These are phyloP conservation scores for Pontederia crassipes DNA, from an alignment of 176 grass and related monocot species.

Conservation along the genomic window DNA sequence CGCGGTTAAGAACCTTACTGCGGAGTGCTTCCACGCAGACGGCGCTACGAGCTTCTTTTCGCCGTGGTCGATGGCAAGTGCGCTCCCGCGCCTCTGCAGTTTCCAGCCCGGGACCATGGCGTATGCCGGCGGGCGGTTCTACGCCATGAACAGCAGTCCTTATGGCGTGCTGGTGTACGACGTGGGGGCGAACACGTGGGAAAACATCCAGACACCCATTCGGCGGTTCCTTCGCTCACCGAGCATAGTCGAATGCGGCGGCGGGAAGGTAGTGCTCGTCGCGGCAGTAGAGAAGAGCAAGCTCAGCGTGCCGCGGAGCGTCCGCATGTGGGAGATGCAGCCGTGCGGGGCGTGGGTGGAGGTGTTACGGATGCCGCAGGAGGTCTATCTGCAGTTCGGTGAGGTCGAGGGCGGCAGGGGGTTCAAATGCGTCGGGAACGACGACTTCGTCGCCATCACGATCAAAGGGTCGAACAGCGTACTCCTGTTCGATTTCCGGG, in stretches of 20 bases:
- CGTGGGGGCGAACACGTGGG: constrained; percentile 57
- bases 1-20: constrained; percentile 89
- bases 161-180: constrained; percentile 68
- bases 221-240: constrained; percentile 73
- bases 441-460: constrained; percentile 51
- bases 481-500: constrained; percentile 59
- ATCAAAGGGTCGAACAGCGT: constrained; percentile 25
- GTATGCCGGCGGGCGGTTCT: constrained; percentile 59
- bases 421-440: constrained; percentile 76
- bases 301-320: constrained; percentile 82
- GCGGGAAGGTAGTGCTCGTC: constrained; percentile 50
- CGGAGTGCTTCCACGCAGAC: constrained; percentile 78
- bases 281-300: constrained; percentile 89
- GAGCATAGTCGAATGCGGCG: constrained; percentile 51
- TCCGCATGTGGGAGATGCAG: constrained; percentile 70
- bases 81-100: constrained; percentile 65
- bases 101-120: constrained; percentile 70
- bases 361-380: constrained; percentile 61
- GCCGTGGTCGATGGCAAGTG: constrained; percentile 34
- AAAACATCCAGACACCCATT: constrained; percentile 84
- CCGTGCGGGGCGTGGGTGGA: constrained; percentile 50
- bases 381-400: constrained; percentile 54
- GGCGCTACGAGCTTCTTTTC: constrained; percentile 58
- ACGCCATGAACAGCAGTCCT: constrained; percentile 85
- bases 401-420: constrained; percentile 36